Base-by-base conservation (phyloP, 2,329 filamentous ascomycete genomes). In the Periconia sp. region DNA sequence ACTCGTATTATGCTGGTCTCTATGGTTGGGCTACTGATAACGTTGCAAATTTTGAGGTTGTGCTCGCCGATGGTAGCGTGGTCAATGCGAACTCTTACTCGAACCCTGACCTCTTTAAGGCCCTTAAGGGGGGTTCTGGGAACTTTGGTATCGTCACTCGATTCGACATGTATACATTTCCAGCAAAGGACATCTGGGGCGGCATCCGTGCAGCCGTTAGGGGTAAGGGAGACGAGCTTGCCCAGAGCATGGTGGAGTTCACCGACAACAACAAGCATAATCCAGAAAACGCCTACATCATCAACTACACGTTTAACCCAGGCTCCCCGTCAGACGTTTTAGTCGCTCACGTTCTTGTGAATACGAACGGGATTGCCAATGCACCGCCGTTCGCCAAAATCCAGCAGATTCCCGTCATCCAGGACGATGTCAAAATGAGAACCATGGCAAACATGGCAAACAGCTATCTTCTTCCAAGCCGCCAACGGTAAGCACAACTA, bases 81-180 rank as follows among this genome's bases (percentile, higher is more conserved):
- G 63, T 72, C 17, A 57, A 76, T 37, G 75, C 66, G 33, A 76
- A 71, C 45, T 54, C 62, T 6, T 50, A 53, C 55, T 55, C 57
- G 56, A 54, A 66, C 49, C 43, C 58, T 9, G 70, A 76, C 47
- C 65, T 77, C 1, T 76, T 64, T 60, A 63, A 59, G 52, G 74
- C 74, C 19, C 56, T 76, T 47, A 76, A 75, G 52, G 74, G 73
- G 1, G 74, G 74, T 14, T 67, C 64, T 51, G 69, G 63, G 52
- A 75, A 76, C 61, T 76, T 76, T 52, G 74, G 73, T 9, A 59
- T 76, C 17, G 73, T 75, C 15, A 75, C 73, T 6, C 52, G 52
- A 8, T 55, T 59, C 45, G 54, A 57, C 45, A 47, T 75, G 13
- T 57, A 68, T 50, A 69, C 68, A 48, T 57, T 73, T 64, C 45